Evolutionary conservation across 192 early-diverging fungal genomes (phyloP).

Genomic region (Globomyces pollinis-pini): DNA sequence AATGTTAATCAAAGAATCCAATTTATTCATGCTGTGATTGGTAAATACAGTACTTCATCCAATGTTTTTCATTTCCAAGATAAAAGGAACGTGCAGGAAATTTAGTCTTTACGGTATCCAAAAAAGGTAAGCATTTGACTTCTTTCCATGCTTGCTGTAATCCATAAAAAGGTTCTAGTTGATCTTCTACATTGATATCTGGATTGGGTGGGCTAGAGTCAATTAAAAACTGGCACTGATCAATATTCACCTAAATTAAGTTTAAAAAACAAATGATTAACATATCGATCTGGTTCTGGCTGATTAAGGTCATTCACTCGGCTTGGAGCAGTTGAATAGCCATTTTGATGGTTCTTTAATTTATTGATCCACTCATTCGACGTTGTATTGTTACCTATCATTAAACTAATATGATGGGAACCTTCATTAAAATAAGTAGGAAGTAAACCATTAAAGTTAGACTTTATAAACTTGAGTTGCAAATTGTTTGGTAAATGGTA

Average conservation of each 20-base stretch:
- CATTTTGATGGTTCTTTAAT: constrained; percentile 15
- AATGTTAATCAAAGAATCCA: too few species aligned
- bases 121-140: constrained; percentile 50
- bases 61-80: background rate
- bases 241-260: constrained; percentile 31
- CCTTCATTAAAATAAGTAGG: constrained; percentile 70
- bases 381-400: background rate
- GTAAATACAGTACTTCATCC: constrained; percentile 11
- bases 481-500: constrained; percentile 77
- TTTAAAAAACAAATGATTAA: constrained; percentile 17
- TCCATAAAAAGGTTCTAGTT: constrained; percentile 43
- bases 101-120: constrained; percentile 41
- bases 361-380: background rate
- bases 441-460: constrained; percentile 68
- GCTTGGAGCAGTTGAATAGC: constrained; percentile 22
- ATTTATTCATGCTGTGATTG: too few species aligned
- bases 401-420: background rate
- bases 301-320: constrained; percentile 64
- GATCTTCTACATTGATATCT: constrained; percentile 25
- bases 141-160: constrained; percentile 41
- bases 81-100: constrained; percentile 4
- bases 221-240: constrained; percentile 58
- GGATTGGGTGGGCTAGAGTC: constrained; percentile 46
- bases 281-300: constrained; percentile 55
- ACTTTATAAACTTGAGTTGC: constrained; percentile 61